Conservation (phyloP, 2,329 filamentous ascomycete genomes). For the Periconia digitata region DNA sequence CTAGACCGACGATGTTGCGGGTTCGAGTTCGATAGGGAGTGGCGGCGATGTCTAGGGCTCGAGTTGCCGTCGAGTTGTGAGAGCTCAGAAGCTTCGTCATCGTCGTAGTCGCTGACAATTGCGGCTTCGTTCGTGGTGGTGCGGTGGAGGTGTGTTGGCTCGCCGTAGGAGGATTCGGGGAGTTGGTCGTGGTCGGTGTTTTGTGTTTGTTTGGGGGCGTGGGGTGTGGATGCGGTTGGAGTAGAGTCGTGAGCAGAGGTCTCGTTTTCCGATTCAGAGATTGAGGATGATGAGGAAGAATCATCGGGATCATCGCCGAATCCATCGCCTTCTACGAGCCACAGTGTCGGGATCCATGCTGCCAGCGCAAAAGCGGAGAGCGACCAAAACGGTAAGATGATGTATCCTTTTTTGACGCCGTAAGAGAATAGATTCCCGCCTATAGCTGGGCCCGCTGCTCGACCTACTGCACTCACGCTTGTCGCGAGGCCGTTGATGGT, state of each 20-base stretch:
- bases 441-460: conserved; percentile 75
- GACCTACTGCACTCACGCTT: conserved; percentile 75
- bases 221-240: neutral
- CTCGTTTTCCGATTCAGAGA: conserved; percentile 34
- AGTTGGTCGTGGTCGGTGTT: neutral
- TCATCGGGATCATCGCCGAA: conserved; percentile 46
- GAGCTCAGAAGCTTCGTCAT: neutral
- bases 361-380: conserved; percentile 65
- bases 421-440: conserved; percentile 73
- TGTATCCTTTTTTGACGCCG: conserved; percentile 74
- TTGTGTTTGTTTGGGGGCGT: conserved; percentile 7
- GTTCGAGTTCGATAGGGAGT: too few relatives aligned
- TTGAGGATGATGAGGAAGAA: neutral
- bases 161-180: conserved; percentile 44
- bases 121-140: conserved; percentile 30
- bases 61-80: conserved; percentile 13
- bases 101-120: conserved; percentile 26
- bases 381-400: conserved; percentile 80
- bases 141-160: conserved; percentile 37
- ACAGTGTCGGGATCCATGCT: conserved; percentile 72
- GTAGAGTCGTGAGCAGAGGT: conserved; percentile 5
- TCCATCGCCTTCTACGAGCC: conserved; percentile 73
- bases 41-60: conserved; percentile 14
- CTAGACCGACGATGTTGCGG: conserved; percentile 38
- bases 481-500: conserved; percentile 92